Evolutionary conservation across 805 yeast genomes (phyloP), one percentile per base, ranked within the genome.

Genomic region (Saccharomycopsis sp.): DNA sequence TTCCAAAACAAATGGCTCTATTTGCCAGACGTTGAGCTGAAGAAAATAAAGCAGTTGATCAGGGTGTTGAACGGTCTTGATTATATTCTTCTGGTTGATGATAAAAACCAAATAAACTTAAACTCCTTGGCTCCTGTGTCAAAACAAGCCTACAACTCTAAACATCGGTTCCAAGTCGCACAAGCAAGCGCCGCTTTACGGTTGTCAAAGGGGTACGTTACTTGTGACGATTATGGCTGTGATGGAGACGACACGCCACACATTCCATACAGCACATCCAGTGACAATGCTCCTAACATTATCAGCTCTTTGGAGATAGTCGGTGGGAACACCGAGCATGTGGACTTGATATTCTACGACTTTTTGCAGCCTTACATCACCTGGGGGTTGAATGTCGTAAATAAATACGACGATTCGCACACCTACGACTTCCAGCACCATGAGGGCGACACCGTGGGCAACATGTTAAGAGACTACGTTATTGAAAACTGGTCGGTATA

Each of bases 191-290:
- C 29, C 41, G 24, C 51, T 61, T 2, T n/a, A 21, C 44, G 23
- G 18, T 66, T 77, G 14, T 65, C 82, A 1, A 81, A 80, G 60
- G 99, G 99, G 0, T 88, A 87, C 64, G 84, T 83, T 0, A 92
- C 99, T 0, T 65, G 71, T 51, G 99, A 94, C 67, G 98, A 92
- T 66, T 77, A 79, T 64, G 99, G 97, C 0, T 71, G 75, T 62
- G 83, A 84, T 61, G 99, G 99, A 21, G 99, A 94, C 68, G 98
- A 88, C 74, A 78, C 90, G 44, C 64, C 83, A 57, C 91, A 87
- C 71, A 74, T 72, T 58, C 79, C 88, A 1, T 79, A 60, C 55
- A 57, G 29, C 40, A 57, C 86, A 52, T 73, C 74, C 0, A 73
- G 77, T 58, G 85, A 79, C 68, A 79, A 77, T 5, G 75, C 90